A percentile compares a stretch with the other conserved stretches of the same genome.
phyloP scores from a whole-genome alignment of 2,329 filamentous ascomycete genomes.

The Sporothrix brunneoviolacea region DNA sequence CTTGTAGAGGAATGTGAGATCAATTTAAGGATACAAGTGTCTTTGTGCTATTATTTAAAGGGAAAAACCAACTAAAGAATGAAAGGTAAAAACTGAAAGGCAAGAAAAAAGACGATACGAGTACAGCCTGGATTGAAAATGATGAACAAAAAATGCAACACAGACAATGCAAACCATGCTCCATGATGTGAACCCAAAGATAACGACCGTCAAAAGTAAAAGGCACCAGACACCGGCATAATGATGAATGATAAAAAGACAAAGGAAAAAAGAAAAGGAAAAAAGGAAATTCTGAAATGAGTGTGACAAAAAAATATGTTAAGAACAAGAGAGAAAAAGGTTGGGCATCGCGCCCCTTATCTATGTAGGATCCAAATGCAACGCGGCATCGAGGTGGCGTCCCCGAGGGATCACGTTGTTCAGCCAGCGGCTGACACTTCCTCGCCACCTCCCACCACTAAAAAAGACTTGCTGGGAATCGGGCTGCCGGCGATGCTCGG shows the following conservation, averaged over 20 bases:
- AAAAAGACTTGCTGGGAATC: slow-evolving; percentile 13
- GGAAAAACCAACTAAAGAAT: neutral
- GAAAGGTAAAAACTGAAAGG: neutral
- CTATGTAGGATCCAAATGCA: neutral
- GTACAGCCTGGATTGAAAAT: slow-evolving; percentile 1
- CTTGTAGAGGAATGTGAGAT: no score
- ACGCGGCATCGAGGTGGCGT: neutral
- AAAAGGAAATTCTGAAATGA: neutral
- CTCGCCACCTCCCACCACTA: slow-evolving; percentile 10
- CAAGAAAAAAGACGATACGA: neutral
- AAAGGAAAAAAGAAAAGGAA: neutral
- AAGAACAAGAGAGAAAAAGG: neutral
- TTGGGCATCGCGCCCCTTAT: no score
- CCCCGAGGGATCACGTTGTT: neutral
- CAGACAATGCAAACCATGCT: slow-evolving; percentile 5
- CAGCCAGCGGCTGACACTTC: slow-evolving; percentile 9
- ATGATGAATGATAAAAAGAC: neutral
- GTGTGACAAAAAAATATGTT: neutral
- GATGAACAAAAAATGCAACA: neutral
- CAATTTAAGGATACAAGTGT: no score
- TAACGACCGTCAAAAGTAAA: neutral
- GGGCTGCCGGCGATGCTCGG: slow-evolving; percentile 5
- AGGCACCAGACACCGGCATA: neutral
- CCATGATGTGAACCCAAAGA: neutral
- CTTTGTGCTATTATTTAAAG: neutral